These are phyloP conservation scores for Akanthomyces muscarius DNA, from an alignment of 2,329 filamentous ascomycete species.

Conservation along the genomic window DNA sequence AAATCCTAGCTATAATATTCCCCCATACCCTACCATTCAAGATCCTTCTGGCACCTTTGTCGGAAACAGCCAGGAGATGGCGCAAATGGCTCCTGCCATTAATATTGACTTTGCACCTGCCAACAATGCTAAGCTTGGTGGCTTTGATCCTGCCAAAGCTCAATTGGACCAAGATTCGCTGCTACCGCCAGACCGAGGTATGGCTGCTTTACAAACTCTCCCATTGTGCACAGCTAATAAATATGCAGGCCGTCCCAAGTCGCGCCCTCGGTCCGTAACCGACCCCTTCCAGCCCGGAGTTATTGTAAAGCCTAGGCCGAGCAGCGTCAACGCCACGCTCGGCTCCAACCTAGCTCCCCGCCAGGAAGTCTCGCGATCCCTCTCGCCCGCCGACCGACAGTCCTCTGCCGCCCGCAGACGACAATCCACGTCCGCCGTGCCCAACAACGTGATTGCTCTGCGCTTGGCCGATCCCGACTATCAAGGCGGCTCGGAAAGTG, in stretches of 20 bases:
- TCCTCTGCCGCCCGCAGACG: constrained; percentile 39
- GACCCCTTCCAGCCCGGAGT: constrained; percentile 55
- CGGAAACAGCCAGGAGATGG: constrained; percentile 54
- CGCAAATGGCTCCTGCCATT: constrained; percentile 88
- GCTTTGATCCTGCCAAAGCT: constrained; percentile 51
- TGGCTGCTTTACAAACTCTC: constrained; percentile 22
- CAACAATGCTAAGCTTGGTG: constrained; percentile 41
- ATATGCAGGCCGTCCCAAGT: constrained; percentile 40
- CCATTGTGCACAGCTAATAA: constrained; percentile 9
- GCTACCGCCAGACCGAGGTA: constrained; percentile 73
- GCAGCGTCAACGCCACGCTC: constrained; percentile 36
- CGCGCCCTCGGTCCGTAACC: constrained; percentile 53
- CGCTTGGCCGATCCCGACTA: constrained; percentile 86
- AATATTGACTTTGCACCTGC: constrained; percentile 89
- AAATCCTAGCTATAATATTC: constrained; percentile 36
- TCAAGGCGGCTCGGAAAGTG: constrained; percentile 59
- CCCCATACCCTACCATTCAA: constrained; percentile 36
- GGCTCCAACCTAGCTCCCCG: constrained; percentile 42
- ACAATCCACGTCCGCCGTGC: constrained; percentile 61
- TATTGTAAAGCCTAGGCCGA: constrained; percentile 35
- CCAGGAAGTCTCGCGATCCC: constrained; percentile 46
- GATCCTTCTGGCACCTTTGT: constrained; percentile 48
- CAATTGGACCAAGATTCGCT: constrained; percentile 72
- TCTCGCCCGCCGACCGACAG: constrained; percentile 56
- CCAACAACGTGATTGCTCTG: constrained; percentile 70